A percentile compares a stretch with the other conserved stretches of the same genome.
phyloP scores from a whole-genome alignment of 805 yeast species.

The Candida nemodendra region DNA sequence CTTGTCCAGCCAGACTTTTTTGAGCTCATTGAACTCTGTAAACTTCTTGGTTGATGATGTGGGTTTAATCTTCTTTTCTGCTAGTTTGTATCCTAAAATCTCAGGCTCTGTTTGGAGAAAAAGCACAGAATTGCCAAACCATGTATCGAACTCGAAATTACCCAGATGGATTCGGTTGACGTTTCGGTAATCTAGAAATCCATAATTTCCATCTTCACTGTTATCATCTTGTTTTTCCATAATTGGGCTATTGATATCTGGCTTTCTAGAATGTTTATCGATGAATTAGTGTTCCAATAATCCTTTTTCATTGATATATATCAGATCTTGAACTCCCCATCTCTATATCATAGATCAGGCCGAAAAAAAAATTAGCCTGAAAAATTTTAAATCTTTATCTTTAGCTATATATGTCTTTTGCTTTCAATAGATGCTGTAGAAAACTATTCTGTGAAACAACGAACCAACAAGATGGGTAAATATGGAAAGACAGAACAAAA shows the following conservation, averaged over 20 bases:
- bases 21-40: conserved; percentile 12
- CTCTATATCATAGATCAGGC: too few species aligned
- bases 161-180: conserved; percentile 69
- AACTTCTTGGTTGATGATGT: conserved; percentile 19
- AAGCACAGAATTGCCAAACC: conserved; percentile 88
- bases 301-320: too few species aligned
- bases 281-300: too few species aligned
- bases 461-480: not conserved
- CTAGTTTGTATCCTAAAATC: conserved; percentile 43
- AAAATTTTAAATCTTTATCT: too few species aligned
- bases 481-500: not conserved
- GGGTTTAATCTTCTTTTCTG: conserved; percentile 23
- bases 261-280: too few species aligned
- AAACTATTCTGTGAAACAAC: too few species aligned
- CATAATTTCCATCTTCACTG: conserved; percentile 54
- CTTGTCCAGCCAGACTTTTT: conserved; percentile 53
- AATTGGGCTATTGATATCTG: conserved; percentile 12
- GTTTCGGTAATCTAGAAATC: conserved; percentile 61
- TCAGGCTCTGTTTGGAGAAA: conserved; percentile 48
- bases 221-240: conserved; percentile 25
- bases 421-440: not conserved
- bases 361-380: too few species aligned
- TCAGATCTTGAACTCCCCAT: too few species aligned
- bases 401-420: too few species aligned
- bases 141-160: conserved; percentile 63